These are phyloP conservation scores for Rhodamnia argentea DNA, from an alignment of 345 rosid genomes.

Conservation along the genomic window DNA sequence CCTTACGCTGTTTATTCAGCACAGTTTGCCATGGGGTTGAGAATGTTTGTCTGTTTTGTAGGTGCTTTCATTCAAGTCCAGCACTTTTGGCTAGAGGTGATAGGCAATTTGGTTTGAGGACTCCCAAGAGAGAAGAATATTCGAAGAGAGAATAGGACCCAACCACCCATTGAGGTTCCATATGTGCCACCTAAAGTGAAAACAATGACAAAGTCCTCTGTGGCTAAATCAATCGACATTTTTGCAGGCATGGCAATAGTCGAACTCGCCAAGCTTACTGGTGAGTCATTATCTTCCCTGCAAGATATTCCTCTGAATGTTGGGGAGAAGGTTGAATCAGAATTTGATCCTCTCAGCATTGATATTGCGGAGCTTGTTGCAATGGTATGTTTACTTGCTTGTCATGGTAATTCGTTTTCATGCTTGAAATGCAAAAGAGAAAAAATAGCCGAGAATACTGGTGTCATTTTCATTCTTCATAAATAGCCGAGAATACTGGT, in stretches of 20 bases:
- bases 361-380: conserved; percentile 80
- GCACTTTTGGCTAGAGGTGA: conserved; percentile 37
- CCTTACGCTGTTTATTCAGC: neutral
- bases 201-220: conserved; percentile 30
- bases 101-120: conserved; percentile 35
- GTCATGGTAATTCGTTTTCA: neutral
- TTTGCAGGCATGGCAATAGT: conserved; percentile 78
- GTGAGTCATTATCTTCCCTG: conserved; percentile 37
- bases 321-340: conserved; percentile 70
- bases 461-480: neutral
- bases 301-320: conserved; percentile 67
- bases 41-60: conserved; percentile 10
- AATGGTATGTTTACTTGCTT: conserved; percentile 47
- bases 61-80: conserved; percentile 55
- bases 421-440: neutral
- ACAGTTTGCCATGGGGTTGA: neutral
- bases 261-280: conserved; percentile 73
- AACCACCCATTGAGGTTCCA: conserved; percentile 75
- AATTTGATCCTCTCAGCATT: conserved; percentile 68
- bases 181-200: conserved; percentile 61
- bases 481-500: neutral
- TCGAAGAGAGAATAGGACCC: conserved; percentile 30
- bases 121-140: conserved; percentile 38
- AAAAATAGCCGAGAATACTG: neutral
- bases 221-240: conserved; percentile 61